These are phyloP conservation scores for Colletotrichum ledebouriae DNA, from an alignment of 2,329 filamentous ascomycete species.

Conservation along the genomic window DNA sequence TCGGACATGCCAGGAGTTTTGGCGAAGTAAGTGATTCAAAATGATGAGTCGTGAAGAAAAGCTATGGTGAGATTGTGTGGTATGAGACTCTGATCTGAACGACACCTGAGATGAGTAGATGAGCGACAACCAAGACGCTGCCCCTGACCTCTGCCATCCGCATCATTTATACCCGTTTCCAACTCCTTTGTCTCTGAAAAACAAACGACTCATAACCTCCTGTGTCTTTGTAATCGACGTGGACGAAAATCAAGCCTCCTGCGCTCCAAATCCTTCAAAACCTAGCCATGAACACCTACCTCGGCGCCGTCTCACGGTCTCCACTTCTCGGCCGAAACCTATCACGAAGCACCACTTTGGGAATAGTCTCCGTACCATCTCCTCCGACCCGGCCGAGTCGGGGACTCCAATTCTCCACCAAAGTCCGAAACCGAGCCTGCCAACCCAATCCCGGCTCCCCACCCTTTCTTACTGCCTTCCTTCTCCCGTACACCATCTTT, in stretches of 20 bases:
- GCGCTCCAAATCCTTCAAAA: too few species aligned
- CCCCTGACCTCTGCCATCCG: not conserved
- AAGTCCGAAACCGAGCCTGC: too few species aligned
- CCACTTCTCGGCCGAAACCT: slow-evolving; percentile 37
- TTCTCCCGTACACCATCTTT: too few species aligned
- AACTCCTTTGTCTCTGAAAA: not conserved
- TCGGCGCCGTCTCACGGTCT: slow-evolving; percentile 1
- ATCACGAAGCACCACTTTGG: slow-evolving; percentile 5
- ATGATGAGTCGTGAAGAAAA: not conserved
- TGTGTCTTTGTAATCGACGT: not conserved
- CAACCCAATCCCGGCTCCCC: too few species aligned
- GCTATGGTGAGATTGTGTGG: not conserved
- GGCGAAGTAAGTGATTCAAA: not conserved
- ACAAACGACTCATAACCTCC: not conserved
- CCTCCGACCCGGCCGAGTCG: not conserved
- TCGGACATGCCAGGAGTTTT: not conserved
- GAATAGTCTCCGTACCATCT: slow-evolving; percentile 8
- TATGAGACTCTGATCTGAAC: not conserved
- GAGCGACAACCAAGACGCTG: not conserved
- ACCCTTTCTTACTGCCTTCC: too few species aligned
- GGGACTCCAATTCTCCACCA: not conserved
- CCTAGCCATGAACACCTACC: not conserved
- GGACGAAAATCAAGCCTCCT: too few species aligned
- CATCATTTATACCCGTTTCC: not conserved
- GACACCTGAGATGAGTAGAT: not conserved